These are phyloP conservation scores for Fusarium multiceps DNA, from an alignment of 2,329 filamentous ascomycete genomes.

Conservation along the genomic window DNA sequence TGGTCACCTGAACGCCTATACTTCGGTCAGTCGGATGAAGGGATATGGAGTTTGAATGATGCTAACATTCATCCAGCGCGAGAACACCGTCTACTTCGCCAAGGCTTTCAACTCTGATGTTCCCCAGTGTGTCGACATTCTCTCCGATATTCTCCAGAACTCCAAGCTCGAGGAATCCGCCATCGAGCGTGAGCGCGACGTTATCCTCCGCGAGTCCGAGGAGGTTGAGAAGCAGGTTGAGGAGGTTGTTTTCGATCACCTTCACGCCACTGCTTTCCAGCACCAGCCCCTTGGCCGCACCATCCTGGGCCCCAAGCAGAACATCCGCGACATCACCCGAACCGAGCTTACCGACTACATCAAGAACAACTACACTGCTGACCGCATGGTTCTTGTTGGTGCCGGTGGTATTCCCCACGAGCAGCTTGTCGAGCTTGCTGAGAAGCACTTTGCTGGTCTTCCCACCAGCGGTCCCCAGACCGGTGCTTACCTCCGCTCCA, in stretches of 20 bases:
- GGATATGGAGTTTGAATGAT: constrained; percentile 30
- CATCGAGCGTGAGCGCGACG: constrained; percentile 97
- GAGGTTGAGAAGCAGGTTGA: constrained; percentile 99
- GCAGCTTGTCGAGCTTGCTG: constrained; percentile 92
- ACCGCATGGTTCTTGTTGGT: constrained; percentile 98
- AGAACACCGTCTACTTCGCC: constrained; percentile 99
- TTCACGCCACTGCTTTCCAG: constrained; percentile 98
- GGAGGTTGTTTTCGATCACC: constrained; percentile 99
- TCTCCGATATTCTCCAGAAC: constrained; percentile 99
- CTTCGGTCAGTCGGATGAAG: constrained; percentile 77
- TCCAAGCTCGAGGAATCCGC: constrained; percentile 94
- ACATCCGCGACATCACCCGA: constrained; percentile 95
- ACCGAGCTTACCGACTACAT: constrained; percentile 95
- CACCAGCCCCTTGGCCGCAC: constrained; percentile 95
- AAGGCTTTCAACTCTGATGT: constrained; percentile 99
- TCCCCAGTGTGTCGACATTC: constrained; percentile 95
- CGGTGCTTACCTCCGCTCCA: constrained; percentile 79
- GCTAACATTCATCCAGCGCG: constrained; percentile 70
- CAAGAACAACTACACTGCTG: constrained; percentile 99
- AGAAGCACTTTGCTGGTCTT: constrained; percentile 91
- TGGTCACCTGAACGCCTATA: constrained; percentile 98
- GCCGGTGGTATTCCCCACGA: constrained; percentile 94
- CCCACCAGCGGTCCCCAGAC: constrained; percentile 80
- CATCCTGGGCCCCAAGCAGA: constrained; percentile 96
- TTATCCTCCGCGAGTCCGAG: constrained; percentile 98